Percentiles rank a stretch among this genome's conserved stretches.
Evolutionary conservation across 257 asterid species (phyloP).

Genomic region (Sherardia arvensis): DNA sequence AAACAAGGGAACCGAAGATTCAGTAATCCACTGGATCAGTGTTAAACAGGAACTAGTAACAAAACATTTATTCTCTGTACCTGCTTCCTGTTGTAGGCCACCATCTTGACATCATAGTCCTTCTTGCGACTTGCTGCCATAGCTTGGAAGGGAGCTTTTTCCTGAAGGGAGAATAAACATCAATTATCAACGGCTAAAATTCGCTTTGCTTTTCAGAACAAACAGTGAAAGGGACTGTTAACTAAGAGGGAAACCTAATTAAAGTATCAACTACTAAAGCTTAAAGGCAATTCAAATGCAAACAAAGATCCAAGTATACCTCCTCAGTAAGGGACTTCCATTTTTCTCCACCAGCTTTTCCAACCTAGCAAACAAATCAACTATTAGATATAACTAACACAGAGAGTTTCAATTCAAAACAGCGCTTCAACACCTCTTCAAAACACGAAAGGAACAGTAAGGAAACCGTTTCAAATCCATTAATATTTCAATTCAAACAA

Average conservation of each 20-base stretch:
- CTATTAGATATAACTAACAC: not conserved
- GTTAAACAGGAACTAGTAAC: no score
- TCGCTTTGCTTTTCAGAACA: not conserved
- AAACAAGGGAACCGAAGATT: not conserved
- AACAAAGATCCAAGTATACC: constrained; percentile 18
- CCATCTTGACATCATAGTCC: constrained; percentile 43
- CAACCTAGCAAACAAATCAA: constrained; percentile 31
- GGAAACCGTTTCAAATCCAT: no score
- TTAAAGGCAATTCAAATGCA: not conserved
- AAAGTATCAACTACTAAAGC: not conserved
- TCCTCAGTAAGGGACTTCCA: constrained; percentile 52
- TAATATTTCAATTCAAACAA: no score
- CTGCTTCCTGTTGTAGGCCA: constrained; percentile 58
- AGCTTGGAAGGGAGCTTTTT: constrained; percentile 44
- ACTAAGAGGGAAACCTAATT: not conserved
- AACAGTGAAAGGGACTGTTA: not conserved
- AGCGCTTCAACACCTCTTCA: no score
- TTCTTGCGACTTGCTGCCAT: constrained; percentile 50
- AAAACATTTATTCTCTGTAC: no score
- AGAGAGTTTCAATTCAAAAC: no score
- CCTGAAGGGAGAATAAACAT: no score
- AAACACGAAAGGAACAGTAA: no score
- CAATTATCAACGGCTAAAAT: no score
- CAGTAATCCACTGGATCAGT: not conserved
- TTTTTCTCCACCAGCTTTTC: constrained; percentile 58